Conservation (phyloP, 352 stramenopile species). For the Phytophthora pisi region DNA sequence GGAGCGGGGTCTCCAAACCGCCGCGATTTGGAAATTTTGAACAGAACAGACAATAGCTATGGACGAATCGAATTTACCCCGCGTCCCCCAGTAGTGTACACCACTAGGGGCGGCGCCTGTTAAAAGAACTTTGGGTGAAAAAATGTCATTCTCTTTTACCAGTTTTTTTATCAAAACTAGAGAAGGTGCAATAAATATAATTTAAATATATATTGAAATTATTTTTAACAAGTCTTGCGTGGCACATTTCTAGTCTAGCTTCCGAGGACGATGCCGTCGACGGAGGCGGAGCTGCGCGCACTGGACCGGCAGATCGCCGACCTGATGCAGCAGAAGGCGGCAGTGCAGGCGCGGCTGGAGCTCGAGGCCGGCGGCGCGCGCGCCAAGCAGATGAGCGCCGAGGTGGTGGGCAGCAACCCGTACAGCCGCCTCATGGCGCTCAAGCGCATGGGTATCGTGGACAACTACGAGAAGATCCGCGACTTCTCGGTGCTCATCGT, state of each 20-base stretch:
- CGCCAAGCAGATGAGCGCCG: constrained; percentile 69
- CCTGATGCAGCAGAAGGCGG: constrained; percentile 77
- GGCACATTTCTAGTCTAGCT: constrained; percentile 8
- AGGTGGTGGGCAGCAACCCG: constrained; percentile 87
- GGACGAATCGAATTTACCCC: no score
- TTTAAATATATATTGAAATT: no score
- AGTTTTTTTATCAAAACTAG: no score
- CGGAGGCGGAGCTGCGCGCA: constrained; percentile 53
- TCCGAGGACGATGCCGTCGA: constrained; percentile 14
- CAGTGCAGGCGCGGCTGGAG: constrained; percentile 60
- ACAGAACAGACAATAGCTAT: no score
- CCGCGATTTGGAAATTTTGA: no score
- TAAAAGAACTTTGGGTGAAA: no score
- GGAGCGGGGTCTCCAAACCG: no score
- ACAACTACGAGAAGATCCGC: constrained; percentile 89
- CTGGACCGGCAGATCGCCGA: constrained; percentile 76
- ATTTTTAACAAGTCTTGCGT: constrained; percentile 3
- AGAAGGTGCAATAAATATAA: no score
- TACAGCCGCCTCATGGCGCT: constrained; percentile 92
- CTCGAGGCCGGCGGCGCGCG: constrained; percentile 35
- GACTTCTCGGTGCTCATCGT: constrained; percentile 83
- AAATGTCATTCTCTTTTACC: no score
- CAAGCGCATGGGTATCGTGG: constrained; percentile 91
- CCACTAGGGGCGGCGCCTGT: no score
- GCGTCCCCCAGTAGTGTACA: no score